Percentiles rank a stretch among this genome's conserved stretches.
Evolutionary conservation across 1,284 basidiomycete genomes (phyloP).

Genomic region (Erythrobasidium hasegawianum): DNA sequence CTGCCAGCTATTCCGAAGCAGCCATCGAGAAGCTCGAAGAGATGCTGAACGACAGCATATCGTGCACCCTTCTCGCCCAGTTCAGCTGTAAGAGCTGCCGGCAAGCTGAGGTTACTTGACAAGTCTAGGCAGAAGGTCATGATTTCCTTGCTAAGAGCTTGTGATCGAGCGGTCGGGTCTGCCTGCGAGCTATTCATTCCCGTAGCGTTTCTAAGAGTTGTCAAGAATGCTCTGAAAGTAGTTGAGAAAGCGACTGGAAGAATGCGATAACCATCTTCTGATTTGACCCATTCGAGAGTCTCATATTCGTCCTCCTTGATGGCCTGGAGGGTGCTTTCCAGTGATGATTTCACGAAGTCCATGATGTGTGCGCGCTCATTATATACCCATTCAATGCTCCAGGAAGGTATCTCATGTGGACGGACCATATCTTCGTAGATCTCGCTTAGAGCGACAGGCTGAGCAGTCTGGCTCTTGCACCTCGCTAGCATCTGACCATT

Average conservation of each 20-base stretch:
- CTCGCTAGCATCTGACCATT: constrained; percentile 15
- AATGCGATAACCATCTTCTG: constrained; percentile 19
- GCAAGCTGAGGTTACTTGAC: background rate
- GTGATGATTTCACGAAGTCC: background rate
- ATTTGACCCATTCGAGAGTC: constrained; percentile 20
- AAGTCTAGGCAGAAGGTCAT: constrained; percentile 1
- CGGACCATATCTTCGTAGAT: constrained; percentile 7
- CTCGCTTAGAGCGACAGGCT: background rate
- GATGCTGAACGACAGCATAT: constrained; percentile 8
- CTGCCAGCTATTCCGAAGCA: background rate
- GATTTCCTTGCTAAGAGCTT: background rate
- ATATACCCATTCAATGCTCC: constrained; percentile 6
- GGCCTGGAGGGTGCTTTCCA: background rate
- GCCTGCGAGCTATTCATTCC: constrained; percentile 18
- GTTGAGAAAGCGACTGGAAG: constrained; percentile 13
- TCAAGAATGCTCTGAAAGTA: constrained; percentile 17
- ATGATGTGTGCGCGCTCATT: background rate
- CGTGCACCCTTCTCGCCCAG: background rate
- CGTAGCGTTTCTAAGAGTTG: constrained; percentile 3
- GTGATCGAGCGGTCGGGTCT: background rate
- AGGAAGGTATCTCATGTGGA: constrained; percentile 13
- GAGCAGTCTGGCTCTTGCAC: constrained; percentile 12
- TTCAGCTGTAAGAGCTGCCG: background rate
- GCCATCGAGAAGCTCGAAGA: constrained; percentile 8
- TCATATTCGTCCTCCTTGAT: background rate